These are phyloP conservation scores for Usnea hakonensis DNA, from an alignment of 495 filamentous ascomycete genomes.

Conservation along the genomic window DNA sequence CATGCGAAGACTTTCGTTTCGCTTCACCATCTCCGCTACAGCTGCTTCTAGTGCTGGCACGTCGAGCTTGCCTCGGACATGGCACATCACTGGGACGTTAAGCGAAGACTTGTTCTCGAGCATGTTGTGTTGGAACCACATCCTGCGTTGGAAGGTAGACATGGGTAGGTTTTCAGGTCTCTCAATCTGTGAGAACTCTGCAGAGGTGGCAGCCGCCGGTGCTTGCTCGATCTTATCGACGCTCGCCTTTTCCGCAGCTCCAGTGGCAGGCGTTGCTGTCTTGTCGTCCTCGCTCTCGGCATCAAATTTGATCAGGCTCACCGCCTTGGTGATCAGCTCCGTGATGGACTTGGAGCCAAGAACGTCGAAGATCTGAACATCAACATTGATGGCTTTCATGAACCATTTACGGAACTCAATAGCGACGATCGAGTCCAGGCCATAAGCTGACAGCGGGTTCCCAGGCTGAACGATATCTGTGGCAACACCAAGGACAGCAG, in stretches of 20 bases:
- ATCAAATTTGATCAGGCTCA: conserved; percentile 13
- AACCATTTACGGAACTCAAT: conserved; percentile 40
- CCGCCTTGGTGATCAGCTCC: conserved; percentile 19
- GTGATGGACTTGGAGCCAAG: conserved; percentile 22
- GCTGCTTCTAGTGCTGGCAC: conserved; percentile 23
- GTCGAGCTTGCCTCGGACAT: conserved; percentile 26
- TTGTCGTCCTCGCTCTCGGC: not conserved
- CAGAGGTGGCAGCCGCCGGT: not conserved
- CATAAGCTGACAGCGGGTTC: conserved; percentile 29
- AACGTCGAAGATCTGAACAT: conserved; percentile 24
- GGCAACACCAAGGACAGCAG: conserved; percentile 22
- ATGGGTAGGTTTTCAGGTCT: conserved; percentile 21
- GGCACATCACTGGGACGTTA: conserved; percentile 29
- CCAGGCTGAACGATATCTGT: conserved; percentile 24
- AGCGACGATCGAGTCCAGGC: conserved; percentile 38
- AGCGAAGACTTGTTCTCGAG: conserved; percentile 30
- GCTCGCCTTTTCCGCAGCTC: conserved; percentile 6
- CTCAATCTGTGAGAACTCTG: conserved; percentile 12
- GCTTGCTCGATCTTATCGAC: conserved; percentile 1
- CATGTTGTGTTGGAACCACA: conserved; percentile 28
- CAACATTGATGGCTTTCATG: conserved; percentile 17
- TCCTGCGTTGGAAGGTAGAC: conserved; percentile 27
- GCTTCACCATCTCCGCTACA: conserved; percentile 18
- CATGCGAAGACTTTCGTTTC: conserved; percentile 34
- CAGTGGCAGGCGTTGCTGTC: not conserved